These are phyloP conservation scores for Eimeria falciformis DNA, from an alignment of 169 alveolate species.

Conservation along the genomic window DNA sequence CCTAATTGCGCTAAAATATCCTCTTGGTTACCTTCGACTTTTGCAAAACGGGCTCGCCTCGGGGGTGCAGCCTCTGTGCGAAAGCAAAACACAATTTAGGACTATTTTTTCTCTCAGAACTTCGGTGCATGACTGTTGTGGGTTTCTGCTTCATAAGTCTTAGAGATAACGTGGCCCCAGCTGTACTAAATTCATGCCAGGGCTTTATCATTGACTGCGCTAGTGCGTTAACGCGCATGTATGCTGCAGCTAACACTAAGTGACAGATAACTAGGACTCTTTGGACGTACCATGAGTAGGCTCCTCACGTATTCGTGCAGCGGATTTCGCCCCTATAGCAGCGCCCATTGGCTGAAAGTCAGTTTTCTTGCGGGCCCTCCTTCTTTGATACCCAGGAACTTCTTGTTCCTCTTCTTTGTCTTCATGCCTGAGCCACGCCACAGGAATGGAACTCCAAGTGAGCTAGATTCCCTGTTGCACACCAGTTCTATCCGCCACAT, in stretches of 20 bases:
- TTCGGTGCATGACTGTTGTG: too few species aligned
- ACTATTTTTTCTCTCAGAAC: too few species aligned
- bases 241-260: too few species aligned
- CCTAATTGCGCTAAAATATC: constrained; percentile 53
- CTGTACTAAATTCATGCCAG: too few species aligned
- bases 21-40: constrained; percentile 57
- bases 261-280: too few species aligned
- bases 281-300: constrained; percentile 24
- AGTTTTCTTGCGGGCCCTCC: constrained; percentile 26
- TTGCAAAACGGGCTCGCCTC: constrained; percentile 62
- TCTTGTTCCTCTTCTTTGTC: constrained; percentile 43
- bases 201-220: too few species aligned
- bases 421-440: constrained; percentile 3
- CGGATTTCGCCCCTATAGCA: constrained; percentile 11
- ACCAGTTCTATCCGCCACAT: too few species aligned
- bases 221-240: too few species aligned
- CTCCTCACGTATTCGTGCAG: constrained; percentile 12
- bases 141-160: too few species aligned
- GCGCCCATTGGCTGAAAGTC: constrained; percentile 67
- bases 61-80: constrained; percentile 38
- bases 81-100: too few species aligned
- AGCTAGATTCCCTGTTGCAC: too few species aligned
- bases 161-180: too few species aligned
- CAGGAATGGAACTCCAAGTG: neutral
- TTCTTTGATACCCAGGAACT: neutral